Evolutionary conservation across 345 rosid species (phyloP), one percentile per base, ranked within the genome.

Genomic region (Populus tremula): DNA sequence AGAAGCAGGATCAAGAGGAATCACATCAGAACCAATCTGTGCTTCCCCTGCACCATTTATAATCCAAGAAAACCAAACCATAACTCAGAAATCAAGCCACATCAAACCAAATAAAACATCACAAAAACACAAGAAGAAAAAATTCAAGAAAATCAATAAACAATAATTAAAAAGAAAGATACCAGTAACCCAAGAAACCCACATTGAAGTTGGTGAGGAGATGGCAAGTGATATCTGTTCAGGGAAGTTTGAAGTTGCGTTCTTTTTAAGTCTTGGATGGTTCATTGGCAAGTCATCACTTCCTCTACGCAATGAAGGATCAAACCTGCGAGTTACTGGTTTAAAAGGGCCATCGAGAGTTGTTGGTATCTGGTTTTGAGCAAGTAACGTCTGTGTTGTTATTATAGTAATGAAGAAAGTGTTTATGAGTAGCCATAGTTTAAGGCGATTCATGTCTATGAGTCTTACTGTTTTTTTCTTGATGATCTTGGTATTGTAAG

Each of bases 121-220:
- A 16, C 41, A 53, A 25, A n/a, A 53, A 11, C 38, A 23, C 31
- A 31, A 23, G 8, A 12, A 6, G 17, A 61, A n/a, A 49, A 23
- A 80, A 1, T 67, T 41, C 56, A 72, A 43, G 33, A 79, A 77
- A 33, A 25, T 61, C 9, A 21, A 9, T 3, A 67, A 33, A 61
- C 27, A 29, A 66, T 6, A 4, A 27, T 21, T 0, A 64, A 61
- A 72, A 63, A 38, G 76, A 41, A 25, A 54, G 71, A 64, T 89
- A 92, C 96, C 97, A n/a, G 97, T 88, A 79, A 89, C 86, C 98
- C 98, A 92, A 78, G 97, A 91, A 79, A 94, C 89, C 96, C 96
- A 92, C 85, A 94, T 87, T 47, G 97, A 91, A 76, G 92, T 84
- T 27, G 96, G 90, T 31, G 93, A 72, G 73, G 94, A 91, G 17